phyloP scores from a whole-genome alignment of 2,329 filamentous ascomycete species.

The Neofusicoccum parvum region DNA sequence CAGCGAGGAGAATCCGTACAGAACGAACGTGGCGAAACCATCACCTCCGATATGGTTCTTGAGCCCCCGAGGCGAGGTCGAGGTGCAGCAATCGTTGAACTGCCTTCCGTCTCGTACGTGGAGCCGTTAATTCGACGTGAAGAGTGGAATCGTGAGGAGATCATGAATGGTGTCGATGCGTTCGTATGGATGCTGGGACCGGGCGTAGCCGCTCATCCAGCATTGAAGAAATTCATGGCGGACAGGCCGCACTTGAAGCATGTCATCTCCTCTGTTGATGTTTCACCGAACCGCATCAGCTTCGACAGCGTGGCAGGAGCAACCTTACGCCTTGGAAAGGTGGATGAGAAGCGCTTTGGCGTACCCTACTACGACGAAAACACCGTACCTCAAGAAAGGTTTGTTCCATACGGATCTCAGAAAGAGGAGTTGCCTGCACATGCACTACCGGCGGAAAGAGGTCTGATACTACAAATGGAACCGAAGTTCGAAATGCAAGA shows the following conservation, averaged over 20 bases:
- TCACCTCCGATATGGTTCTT: constrained; percentile 88
- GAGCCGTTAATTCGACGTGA: constrained; percentile 67
- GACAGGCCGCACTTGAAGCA: constrained; percentile 67
- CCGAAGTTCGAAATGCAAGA: constrained; percentile 45
- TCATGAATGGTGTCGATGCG: constrained; percentile 68
- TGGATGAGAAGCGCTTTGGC: constrained; percentile 75
- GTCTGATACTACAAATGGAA: constrained; percentile 48
- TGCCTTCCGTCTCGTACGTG: constrained; percentile 72
- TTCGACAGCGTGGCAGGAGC: constrained; percentile 68
- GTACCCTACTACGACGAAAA: constrained; percentile 64
- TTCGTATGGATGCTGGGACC: constrained; percentile 83
- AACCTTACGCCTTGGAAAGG: constrained; percentile 67
- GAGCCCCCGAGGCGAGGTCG: constrained; percentile 66
- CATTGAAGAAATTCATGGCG: constrained; percentile 70
- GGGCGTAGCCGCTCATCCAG: constrained; percentile 63
- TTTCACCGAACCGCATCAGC: constrained; percentile 73
- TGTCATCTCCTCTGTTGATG: constrained; percentile 73
- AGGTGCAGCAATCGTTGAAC: constrained; percentile 78
- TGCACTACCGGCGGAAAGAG: constrained; percentile 40
- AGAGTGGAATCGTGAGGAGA: constrained; percentile 67
- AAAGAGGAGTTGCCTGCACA: constrained; percentile 27
- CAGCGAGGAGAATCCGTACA: constrained; percentile 64
- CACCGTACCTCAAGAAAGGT: constrained; percentile 41
- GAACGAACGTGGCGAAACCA: constrained; percentile 64
- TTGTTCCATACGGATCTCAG: constrained; percentile 21